Base-by-base conservation (phyloP, 345 rosid species). In the Balakata baccata region DNA sequence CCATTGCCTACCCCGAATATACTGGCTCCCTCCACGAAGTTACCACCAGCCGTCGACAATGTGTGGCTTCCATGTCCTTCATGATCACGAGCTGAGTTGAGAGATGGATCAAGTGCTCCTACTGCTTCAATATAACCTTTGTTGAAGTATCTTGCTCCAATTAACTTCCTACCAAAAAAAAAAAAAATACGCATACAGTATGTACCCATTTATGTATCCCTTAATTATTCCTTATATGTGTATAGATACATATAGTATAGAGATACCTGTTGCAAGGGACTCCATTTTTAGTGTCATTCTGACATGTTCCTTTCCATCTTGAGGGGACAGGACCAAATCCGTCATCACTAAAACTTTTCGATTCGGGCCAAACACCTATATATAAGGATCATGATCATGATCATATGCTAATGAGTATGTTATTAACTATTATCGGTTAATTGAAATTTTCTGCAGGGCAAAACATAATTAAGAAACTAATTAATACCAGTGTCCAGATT, bases 51-150 rank as follows among this genome's bases (percentile, higher is more conserved):
- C 7, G 98, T 92, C 6, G 98, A 94, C 41, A 94, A 84, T 41
- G 97, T 94, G 84, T 92, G 98, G 17, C 91, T 85, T 18, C 97
- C 97, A 72, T 94, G 98, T 16, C 98, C 98, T 0, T 87, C 88
- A 1, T 68, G 62, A 81, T 94, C 98, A 0, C 97, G 93, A 0
- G 97, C 87, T 37, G 95, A 46, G 29, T 89, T 81, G 41, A 83
- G 80, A 60, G 85, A 77, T 11, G 87, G 66, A 78, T 88, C 83
- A 29, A 90, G 84, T 2, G 54, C 69, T 18, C 93, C 89, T 20
- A 52, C 90, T 23, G 52, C 81, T 0, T 87, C 76, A 20, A 78
- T 80, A 69, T 81, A 88, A 4, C 85, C 95, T 63, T 73, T 79
- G 76, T 77, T 74, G 81, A 75, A 88, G 81, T 65, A 88, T 60